Conservation (phyloP, 805 yeast genomes). For the Metschnikowia amazonensis region DNA sequence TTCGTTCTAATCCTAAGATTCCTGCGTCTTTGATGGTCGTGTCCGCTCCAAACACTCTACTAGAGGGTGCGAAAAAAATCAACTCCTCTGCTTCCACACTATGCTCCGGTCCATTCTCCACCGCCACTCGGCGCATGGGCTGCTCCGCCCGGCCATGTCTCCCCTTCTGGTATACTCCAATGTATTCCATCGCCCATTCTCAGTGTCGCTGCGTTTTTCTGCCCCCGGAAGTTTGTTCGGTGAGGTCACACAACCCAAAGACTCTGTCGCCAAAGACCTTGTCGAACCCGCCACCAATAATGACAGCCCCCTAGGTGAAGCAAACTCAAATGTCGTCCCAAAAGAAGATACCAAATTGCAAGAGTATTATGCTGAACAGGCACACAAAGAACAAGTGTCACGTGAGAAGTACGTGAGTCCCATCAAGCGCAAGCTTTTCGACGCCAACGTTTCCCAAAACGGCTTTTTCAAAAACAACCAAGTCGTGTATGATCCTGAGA, state of each 20-base stretch:
- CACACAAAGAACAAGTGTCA: slow-evolving; percentile 37
- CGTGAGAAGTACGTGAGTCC: slow-evolving; percentile 65
- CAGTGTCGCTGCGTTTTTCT: neutral
- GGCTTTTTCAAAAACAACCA: slow-evolving; percentile 69
- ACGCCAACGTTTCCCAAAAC: slow-evolving; percentile 53
- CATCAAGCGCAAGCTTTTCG: slow-evolving; percentile 62
- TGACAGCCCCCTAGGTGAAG: slow-evolving; percentile 7
- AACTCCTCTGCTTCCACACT: slow-evolving; percentile 2
- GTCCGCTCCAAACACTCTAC: no score
- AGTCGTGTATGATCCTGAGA: slow-evolving; percentile 36
- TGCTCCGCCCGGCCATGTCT: neutral
- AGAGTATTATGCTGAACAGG: slow-evolving; percentile 47
- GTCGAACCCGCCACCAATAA: neutral
- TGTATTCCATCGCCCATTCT: neutral
- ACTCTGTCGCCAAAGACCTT: neutral
- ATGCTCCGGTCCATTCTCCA: slow-evolving; percentile 6
- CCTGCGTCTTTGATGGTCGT: no score
- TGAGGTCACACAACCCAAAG: slow-evolving; percentile 27
- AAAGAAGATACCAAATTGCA: slow-evolving; percentile 40
- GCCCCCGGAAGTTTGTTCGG: slow-evolving; percentile 26
- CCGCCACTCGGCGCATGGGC: slow-evolving; percentile 3
- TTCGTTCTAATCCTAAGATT: no score
- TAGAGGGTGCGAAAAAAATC: neutral
- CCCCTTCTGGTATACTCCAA: no score
- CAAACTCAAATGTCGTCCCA: slow-evolving; percentile 23